These are phyloP conservation scores for Micractinium conductrix DNA, from an alignment of 139 green algal species.

Conservation along the genomic window DNA sequence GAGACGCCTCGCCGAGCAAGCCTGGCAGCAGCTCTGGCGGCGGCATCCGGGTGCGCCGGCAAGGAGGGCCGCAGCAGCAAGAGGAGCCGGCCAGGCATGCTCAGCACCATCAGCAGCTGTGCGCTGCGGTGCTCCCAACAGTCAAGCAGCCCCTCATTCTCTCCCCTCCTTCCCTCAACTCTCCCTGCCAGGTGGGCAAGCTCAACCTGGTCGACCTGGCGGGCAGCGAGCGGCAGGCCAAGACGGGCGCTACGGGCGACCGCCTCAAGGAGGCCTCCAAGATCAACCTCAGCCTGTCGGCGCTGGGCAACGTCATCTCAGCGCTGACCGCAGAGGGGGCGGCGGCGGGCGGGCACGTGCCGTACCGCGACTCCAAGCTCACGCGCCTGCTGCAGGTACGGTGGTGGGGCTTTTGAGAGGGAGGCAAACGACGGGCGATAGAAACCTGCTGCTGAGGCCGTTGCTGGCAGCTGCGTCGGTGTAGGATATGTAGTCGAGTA, in stretches of 20 bases:
- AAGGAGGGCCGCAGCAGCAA: too few species aligned
- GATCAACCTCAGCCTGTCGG: slow-evolving; percentile 97
- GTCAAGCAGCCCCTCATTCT: slow-evolving; percentile 74
- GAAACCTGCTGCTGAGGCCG: too few species aligned
- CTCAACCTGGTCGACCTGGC: slow-evolving; percentile 93
- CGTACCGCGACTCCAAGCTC: slow-evolving; percentile 92
- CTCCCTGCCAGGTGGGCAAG: slow-evolving; percentile 74
- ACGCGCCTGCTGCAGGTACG: slow-evolving; percentile 76
- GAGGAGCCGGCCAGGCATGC: too few species aligned
- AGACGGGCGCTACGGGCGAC: slow-evolving; percentile 65
- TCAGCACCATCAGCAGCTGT: too few species aligned
- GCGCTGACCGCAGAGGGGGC: slow-evolving; percentile 81
- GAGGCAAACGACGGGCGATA: too few species aligned
- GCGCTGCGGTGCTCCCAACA: too few species aligned
- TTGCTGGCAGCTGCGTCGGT: too few species aligned
- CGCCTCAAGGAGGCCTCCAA: slow-evolving; percentile 86
- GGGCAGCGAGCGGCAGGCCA: slow-evolving; percentile 86
- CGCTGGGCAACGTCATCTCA: slow-evolving; percentile 91
- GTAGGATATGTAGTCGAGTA: too few species aligned
- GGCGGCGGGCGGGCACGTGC: slow-evolving; percentile 92
- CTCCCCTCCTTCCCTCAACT: too few species aligned
- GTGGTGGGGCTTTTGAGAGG: neutral
- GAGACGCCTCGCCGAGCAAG: neutral
- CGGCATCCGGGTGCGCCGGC: neutral
- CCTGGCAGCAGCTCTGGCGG: neutral